These are phyloP conservation scores for Fusarium sp. DNA, from an alignment of 2,329 filamentous ascomycete genomes.

Conservation along the genomic window DNA sequence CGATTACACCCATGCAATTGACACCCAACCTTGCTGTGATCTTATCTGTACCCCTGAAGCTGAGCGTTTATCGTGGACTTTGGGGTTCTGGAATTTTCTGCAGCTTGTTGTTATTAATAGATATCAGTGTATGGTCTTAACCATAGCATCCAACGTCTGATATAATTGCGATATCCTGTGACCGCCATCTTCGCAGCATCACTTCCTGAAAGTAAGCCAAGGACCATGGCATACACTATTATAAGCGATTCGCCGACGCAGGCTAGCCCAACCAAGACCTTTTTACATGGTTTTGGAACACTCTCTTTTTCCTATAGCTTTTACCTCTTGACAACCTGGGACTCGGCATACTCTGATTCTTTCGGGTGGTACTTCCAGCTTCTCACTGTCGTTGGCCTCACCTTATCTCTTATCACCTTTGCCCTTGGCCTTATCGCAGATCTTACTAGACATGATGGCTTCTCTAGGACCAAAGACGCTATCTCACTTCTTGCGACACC, in stretches of 20 bases:
- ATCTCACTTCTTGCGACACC: neutral
- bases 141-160: too few species aligned
- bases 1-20: neutral
- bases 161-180: neutral
- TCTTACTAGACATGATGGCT: neutral
- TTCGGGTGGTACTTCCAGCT: conserved; percentile 16
- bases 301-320: neutral
- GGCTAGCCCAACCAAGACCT: too few species aligned
- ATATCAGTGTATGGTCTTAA: neutral
- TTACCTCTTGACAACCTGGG: conserved; percentile 3
- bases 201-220: neutral
- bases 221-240: neutral
- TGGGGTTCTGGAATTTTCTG: neutral
- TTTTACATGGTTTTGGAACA: neutral
- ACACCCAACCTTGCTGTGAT: neutral
- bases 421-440: neutral
- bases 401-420: neutral
- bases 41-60: neutral
- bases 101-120: neutral
- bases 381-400: neutral
- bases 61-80: neutral
- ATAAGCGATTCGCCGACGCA: neutral
- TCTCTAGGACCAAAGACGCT: neutral
- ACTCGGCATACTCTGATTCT: conserved; percentile 2
- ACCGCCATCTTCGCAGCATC: too few species aligned